Evolutionary conservation across 1,284 basidiomycete genomes (phyloP).

Genomic region (Peniophora sp.): DNA sequence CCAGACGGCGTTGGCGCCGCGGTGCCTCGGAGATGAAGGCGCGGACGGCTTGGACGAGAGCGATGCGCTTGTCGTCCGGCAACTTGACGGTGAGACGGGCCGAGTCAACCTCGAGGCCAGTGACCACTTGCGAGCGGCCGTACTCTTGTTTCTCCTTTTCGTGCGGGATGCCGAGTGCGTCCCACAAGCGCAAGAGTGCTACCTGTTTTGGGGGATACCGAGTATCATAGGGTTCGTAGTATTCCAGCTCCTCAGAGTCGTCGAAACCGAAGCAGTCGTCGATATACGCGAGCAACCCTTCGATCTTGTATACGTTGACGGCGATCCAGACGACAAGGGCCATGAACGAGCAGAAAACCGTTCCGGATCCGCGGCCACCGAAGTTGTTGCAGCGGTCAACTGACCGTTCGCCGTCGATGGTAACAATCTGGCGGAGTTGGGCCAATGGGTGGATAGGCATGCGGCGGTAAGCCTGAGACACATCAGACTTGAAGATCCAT

Average conservation of each 20-base stretch:
- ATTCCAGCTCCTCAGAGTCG: constrained; percentile 8
- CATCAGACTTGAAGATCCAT: constrained; percentile 30
- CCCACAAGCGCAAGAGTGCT: constrained; percentile 27
- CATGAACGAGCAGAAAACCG: constrained; percentile 24
- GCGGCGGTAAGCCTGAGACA: constrained; percentile 26
- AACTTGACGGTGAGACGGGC: constrained; percentile 19
- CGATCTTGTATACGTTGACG: constrained; percentile 10
- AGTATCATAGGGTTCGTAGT: constrained; percentile 22
- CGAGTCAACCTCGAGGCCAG: constrained; percentile 23
- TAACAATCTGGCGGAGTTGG: constrained; percentile 35
- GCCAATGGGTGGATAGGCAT: constrained; percentile 31
- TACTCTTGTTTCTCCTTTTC: constrained; percentile 23
- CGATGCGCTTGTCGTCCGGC: constrained; percentile 1
- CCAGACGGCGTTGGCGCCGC: constrained; percentile 10
- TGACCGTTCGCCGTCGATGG: constrained; percentile 13
- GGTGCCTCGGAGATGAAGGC: constrained; percentile 12
- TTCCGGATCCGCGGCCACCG: constrained; percentile 18
- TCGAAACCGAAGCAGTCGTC: constrained; percentile 28
- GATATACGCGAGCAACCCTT: constrained; percentile 21
- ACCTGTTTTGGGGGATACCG: constrained; percentile 23
- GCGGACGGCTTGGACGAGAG: constrained; percentile 12
- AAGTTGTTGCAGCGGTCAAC: constrained; percentile 27
- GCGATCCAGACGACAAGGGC: constrained; percentile 29
- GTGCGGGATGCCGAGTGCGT: constrained; percentile 23
- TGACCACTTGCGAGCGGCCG: constrained; percentile 17